Evolutionary conservation across 352 stramenopile genomes (phyloP).

Genomic region (Pythium myriotylum): DNA sequence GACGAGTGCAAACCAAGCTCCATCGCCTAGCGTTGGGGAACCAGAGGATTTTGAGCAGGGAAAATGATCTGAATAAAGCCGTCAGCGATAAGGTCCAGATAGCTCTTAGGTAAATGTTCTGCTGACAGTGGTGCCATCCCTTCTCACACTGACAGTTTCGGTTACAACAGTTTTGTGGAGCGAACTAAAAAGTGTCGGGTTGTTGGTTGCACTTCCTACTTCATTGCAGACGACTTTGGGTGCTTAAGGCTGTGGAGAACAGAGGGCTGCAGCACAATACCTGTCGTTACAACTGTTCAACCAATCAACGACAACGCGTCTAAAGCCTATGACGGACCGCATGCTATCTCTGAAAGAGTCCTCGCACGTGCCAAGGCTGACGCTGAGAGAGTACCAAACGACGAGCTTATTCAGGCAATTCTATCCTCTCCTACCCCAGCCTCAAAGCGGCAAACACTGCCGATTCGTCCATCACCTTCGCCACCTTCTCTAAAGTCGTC

Average conservation of each 20-base stretch:
- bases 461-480: conserved; percentile 38
- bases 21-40: conserved; percentile 65
- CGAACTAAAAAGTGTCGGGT: conserved; percentile 70
- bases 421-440: conserved; percentile 53
- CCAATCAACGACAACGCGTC: neutral
- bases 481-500: conserved; percentile 28
- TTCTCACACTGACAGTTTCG: too few species aligned
- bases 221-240: conserved; percentile 59
- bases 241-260: conserved; percentile 63
- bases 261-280: conserved; percentile 53
- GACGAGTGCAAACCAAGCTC: conserved; percentile 57
- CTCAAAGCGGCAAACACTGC: conserved; percentile 29
- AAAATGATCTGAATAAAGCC: conserved; percentile 53
- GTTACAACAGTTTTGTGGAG: conserved; percentile 47
- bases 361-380: conserved; percentile 61
- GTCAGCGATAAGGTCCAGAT: conserved; percentile 50
- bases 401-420: conserved; percentile 75
- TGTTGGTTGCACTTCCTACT: conserved; percentile 50
- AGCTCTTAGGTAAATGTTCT: conserved; percentile 34
- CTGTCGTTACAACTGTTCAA: conserved; percentile 7
- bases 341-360: conserved; percentile 63
- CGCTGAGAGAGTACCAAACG: conserved; percentile 48
- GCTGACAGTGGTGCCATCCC: neutral
- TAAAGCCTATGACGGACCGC: conserved; percentile 49
- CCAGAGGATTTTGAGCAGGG: conserved; percentile 72